Percentiles rank a stretch among this genome's conserved stretches.
Conservation (phyloP, 805 yeast species). For the Sporopachydermia lactativora region DNA sequence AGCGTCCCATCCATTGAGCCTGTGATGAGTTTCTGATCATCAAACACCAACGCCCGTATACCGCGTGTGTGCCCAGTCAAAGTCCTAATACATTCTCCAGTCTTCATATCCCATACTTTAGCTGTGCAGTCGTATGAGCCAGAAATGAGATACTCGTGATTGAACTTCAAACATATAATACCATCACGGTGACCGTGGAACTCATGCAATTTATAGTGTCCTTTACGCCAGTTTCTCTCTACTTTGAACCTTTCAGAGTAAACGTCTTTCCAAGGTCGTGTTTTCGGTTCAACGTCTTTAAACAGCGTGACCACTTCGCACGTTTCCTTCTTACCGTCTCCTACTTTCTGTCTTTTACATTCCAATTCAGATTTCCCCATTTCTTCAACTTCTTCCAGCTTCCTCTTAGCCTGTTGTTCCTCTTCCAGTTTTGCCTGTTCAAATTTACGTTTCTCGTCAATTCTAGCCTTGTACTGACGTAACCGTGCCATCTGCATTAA, state of each 20-base stretch:
- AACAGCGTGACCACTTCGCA: background rate
- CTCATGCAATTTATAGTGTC: constrained; percentile 44
- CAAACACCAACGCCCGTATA: constrained; percentile 73
- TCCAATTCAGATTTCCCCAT: background rate
- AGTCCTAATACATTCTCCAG: constrained; percentile 66
- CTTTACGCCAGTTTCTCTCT: constrained; percentile 91
- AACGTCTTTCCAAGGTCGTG: constrained; percentile 92
- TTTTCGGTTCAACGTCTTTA: constrained; percentile 20
- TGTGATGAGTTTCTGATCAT: constrained; percentile 77
- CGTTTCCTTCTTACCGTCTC: background rate
- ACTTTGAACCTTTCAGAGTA: constrained; percentile 83
- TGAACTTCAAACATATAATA: constrained; percentile 76
- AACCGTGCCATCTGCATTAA: constrained; percentile 78
- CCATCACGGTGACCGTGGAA: constrained; percentile 81
- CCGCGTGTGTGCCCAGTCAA: constrained; percentile 83
- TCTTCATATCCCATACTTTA: constrained; percentile 83
- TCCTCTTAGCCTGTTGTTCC: constrained; percentile 14
- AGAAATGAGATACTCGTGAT: constrained; percentile 66
- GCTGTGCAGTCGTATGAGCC: constrained; percentile 88
- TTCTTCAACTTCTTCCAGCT: constrained; percentile 9
- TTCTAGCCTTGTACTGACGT: constrained; percentile 25
- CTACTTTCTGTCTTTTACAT: background rate
- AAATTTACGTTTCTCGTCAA: constrained; percentile 10
- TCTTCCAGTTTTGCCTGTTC: constrained; percentile 12
- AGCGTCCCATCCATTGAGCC: constrained; percentile 88